Evolutionary conservation across 352 stramenopile species (phyloP), one percentile per base, ranked within the genome.

Genomic region (Globisporangium takayamanum): DNA sequence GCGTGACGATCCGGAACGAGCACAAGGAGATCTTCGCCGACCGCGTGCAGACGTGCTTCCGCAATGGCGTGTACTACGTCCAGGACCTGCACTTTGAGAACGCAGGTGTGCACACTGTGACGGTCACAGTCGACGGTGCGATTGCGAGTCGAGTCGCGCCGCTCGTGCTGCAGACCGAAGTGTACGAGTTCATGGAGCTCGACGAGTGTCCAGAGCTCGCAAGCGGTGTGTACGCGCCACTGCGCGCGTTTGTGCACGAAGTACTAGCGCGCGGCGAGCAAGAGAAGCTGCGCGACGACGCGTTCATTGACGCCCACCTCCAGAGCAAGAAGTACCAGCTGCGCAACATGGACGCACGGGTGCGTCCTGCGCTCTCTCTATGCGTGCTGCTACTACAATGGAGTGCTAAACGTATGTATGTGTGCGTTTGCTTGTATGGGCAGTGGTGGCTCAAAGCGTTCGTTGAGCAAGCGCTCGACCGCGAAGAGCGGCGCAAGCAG

Each of bases 151-250:
- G 80, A 30, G 59, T 87, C 28, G 59, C 67, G 12, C 76, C 79
- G 41, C 74, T 92, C 28, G 72, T 84, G 57, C 69, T 92, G 41
- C 75, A 75, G 36, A 81, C 76, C 28, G 67, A 84, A n/a, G 81
- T 92, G 50, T 84, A 74, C 50, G 81, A 92, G 63, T 92, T 92
- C 72, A 89, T 92, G 81, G 70, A 84, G 67, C 74, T 92, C 26
- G 66, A 76, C 50, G 79, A 92, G 55, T 89, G 81, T 54, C 46
- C 69, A 0, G 74, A 84, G 28, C 57, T 88, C 47, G 50, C 67
- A 30, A 61, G 60, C 0, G 76, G 75, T 2, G 74, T 76, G 12
- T 92, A 92, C 53, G 72, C 80, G 39, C 70, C 77, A 10, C 64
- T 92, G 50, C 79, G 81, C 2, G 67, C 76, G 26, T 84, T 88